These are phyloP conservation scores for Halophytophthora polymorphica DNA, from an alignment of 352 stramenopile species.

Conservation along the genomic window DNA sequence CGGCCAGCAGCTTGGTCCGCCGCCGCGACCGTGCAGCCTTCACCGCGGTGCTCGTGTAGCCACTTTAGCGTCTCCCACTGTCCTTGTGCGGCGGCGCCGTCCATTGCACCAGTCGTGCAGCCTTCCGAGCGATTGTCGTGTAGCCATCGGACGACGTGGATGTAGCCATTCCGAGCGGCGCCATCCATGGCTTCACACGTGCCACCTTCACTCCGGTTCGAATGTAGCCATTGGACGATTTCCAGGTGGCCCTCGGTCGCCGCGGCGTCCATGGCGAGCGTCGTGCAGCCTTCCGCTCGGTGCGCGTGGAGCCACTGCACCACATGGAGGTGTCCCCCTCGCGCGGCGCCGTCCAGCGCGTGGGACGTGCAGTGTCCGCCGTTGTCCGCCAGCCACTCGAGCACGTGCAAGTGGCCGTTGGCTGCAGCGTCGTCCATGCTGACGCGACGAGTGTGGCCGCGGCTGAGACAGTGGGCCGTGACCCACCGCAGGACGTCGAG, in stretches of 20 bases:
- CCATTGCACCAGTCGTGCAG: slow-evolving; percentile 8
- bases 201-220: neutral
- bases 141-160: slow-evolving; percentile 13
- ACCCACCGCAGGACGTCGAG: slow-evolving; percentile 4
- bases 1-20: slow-evolving; percentile 7
- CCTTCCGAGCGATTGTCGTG: slow-evolving; percentile 16
- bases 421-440: slow-evolving; percentile 18
- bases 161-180: neutral
- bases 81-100: slow-evolving; percentile 14
- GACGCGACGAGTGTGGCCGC: too few species aligned
- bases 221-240: slow-evolving; percentile 7
- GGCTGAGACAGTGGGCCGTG: too few species aligned
- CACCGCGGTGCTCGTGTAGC: slow-evolving; percentile 4
- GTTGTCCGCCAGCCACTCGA: slow-evolving; percentile 4
- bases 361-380: slow-evolving; percentile 19
- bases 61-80: slow-evolving; percentile 12
- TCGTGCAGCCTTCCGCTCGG: slow-evolving; percentile 8
- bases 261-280: neutral
- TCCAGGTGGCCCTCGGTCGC: slow-evolving; percentile 4
- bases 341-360: slow-evolving; percentile 27
- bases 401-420: slow-evolving; percentile 11
- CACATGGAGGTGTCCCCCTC: slow-evolving; percentile 21
- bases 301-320: slow-evolving; percentile 25
- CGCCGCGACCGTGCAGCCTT: slow-evolving; percentile 8
- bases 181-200: slow-evolving; percentile 3